Base-by-base conservation (phyloP, 2,329 filamentous ascomycete genomes). In the Neocucurbitaria cava region DNA sequence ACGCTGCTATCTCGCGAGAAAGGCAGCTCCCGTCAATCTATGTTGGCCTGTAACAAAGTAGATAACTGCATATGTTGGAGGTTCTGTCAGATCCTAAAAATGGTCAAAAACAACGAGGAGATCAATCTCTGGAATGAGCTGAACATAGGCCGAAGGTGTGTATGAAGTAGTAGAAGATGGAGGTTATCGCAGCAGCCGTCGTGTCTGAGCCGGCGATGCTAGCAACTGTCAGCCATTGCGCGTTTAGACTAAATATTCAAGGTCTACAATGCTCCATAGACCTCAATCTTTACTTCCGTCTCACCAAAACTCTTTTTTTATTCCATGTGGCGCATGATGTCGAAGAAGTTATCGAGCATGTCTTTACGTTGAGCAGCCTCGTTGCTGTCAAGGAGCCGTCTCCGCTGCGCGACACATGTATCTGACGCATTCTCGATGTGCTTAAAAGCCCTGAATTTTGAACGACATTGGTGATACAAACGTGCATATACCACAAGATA, bases 131-230 rank as follows among this genome's bases (percentile, higher is more conserved):
- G 74, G 58, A 59, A 82, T 81, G 49, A 91, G 76, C 24, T 80
- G 81, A 7, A 70, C 68, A 52, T 89, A 82, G 10, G 79, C 80
- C 0, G 61, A 20, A 0, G 86, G 86, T 59, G 86, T 83, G 65
- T 21, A 92, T 79, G 3, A 92, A 75, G 70, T 86, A 86, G 74
- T 92, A 92, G 63, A 93, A 89, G 0, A 91, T 83, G 5, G 86
- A 82, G 5, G 83, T 83, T 0, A 92, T 79, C 7, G 83, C 85
- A 66, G 92, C 92, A 20, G 88, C 89, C 0, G 90, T 93, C 0
- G 89, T 93, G 71, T 92, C 89, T 2, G 85, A 88, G 2, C 89
- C 89, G 1, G 90, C 90, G 62, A 89, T 83, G 57, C 41, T 43
- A n/a, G 10, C 15, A 20, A 15, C 5, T 31, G 24, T 43, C 5